Evolutionary conservation across 208 protist species (phyloP).

Genomic region (Acanthamoeba culbertsoni): DNA sequence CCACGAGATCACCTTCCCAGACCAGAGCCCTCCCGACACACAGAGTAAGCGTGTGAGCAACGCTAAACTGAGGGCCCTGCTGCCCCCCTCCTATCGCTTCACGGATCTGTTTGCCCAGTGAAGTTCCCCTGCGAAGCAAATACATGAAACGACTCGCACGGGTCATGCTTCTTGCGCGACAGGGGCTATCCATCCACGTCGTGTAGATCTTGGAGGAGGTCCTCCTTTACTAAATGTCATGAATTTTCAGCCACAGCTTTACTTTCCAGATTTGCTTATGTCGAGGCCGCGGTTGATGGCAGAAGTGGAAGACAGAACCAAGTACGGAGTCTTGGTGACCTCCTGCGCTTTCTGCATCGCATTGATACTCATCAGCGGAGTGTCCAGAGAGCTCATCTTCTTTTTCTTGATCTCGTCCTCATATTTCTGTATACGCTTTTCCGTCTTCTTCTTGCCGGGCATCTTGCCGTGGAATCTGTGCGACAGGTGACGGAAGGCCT

Average conservation of each 20-base stretch:
- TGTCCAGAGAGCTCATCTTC: slow-evolving; percentile 38
- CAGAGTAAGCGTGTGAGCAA: slow-evolving; percentile 40
- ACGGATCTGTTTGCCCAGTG: slow-evolving; percentile 16
- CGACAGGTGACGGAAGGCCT: slow-evolving; percentile 55
- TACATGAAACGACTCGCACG: no score
- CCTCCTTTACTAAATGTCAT: neutral
- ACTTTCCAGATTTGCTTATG: neutral
- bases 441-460: slow-evolving; percentile 61
- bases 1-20: slow-evolving; percentile 21
- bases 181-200: no score
- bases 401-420: slow-evolving; percentile 48
- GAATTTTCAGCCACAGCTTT: neutral
- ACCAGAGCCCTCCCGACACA: slow-evolving; percentile 3
- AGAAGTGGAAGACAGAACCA: slow-evolving; percentile 44
- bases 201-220: no score
- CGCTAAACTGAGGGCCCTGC: neutral
- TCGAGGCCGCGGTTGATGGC: neutral
- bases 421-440: slow-evolving; percentile 42
- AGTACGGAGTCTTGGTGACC: slow-evolving; percentile 5
- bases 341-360: slow-evolving; percentile 53
- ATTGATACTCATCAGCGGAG: slow-evolving; percentile 19
- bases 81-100: neutral
- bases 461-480: slow-evolving; percentile 61
- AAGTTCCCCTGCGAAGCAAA: no score
- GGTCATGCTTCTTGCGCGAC: no score